These are phyloP conservation scores for Candida quercuum DNA, from an alignment of 805 yeast species.

Conservation along the genomic window DNA sequence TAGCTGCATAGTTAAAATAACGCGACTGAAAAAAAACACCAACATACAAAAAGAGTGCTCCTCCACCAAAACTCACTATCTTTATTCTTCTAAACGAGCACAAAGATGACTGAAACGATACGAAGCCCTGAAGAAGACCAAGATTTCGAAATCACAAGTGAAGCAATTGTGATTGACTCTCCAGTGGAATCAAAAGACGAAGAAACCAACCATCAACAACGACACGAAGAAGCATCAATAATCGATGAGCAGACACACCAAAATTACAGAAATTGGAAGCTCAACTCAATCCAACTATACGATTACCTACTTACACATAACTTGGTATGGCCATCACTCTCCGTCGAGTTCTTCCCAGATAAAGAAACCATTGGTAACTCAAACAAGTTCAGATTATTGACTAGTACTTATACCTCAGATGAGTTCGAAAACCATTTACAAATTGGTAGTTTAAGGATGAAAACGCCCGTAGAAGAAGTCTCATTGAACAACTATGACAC, in stretches of 20 bases:
- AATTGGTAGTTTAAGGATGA: slow-evolving; percentile 29
- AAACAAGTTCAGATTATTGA: slow-evolving; percentile 36
- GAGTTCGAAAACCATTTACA: slow-evolving; percentile 44
- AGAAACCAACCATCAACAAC: background rate
- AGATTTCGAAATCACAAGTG: background rate
- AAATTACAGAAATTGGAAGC: slow-evolving; percentile 57
- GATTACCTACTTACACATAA: slow-evolving; percentile 67
- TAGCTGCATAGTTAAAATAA: too few relatives aligned
- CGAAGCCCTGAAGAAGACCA: too few relatives aligned
- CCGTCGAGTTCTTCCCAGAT: slow-evolving; percentile 65
- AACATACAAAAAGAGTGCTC: too few relatives aligned
- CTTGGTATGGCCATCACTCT: slow-evolving; percentile 63
- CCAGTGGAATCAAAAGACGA: background rate
- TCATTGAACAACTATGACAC: slow-evolving; percentile 32
- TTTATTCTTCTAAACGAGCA: too few relatives aligned
- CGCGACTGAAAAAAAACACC: too few relatives aligned
- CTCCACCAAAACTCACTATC: too few relatives aligned
- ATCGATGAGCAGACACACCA: slow-evolving; percentile 11
- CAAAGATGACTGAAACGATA: too few relatives aligned
- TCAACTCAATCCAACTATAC: slow-evolving; percentile 72
- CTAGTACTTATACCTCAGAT: slow-evolving; percentile 64
- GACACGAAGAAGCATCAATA: background rate
- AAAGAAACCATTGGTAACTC: slow-evolving; percentile 16
- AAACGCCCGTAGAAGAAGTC: slow-evolving; percentile 11
- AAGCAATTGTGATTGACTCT: background rate